Base-by-base conservation (phyloP, 2,329 filamentous ascomycete genomes). In the Fusarium piperis region DNA sequence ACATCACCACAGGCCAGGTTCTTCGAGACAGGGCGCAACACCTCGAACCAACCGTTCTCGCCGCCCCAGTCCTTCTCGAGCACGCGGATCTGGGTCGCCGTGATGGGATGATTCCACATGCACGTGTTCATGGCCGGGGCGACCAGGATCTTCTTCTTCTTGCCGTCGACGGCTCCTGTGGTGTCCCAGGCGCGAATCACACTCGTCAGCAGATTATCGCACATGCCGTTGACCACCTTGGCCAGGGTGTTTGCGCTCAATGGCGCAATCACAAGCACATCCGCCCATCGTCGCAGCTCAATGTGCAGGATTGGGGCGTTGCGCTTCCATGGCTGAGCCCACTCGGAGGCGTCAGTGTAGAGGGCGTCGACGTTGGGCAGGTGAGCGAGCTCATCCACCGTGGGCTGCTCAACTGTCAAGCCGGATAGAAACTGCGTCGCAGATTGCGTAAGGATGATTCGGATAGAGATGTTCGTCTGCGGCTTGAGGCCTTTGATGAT, bases 151-250 rank as follows among this genome's bases (percentile, higher is more conserved):
- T 85, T 88, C 80, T 91, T 92, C 79, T 86, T 89, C 59, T 78
- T 80, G 7, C 78, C 81, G 67, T 92, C 90, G 8, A 92, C 82
- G 16, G 85, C 78, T 0, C 90, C 89, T n/a, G 86, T 86, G 0
- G 90, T 91, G 81, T 98, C 95, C 96, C 95, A 99, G 0, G 95
- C 95, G 20, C 95, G 86, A 38, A 96, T 87, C 0, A 96, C 92
- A 53, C 83, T 86, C 15, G 90, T 92, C 6, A 98, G 80, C 8
- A 98, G 83, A 64, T 92, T 92, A 76, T 97, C 94, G 46, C 90
- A 91, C 70, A 97, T 86, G 0, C 96, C 96, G 26, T 88, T 87
- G 1, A 89, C 89, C 71, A 98, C 89, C 82, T 97, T 97, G 8
- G 94, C 95, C 77, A 98, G 85, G 5, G 90, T 91, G 77, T 98